phyloP scores from a whole-genome alignment of 306 rosid species.

The Acacia acuminata region DNA sequence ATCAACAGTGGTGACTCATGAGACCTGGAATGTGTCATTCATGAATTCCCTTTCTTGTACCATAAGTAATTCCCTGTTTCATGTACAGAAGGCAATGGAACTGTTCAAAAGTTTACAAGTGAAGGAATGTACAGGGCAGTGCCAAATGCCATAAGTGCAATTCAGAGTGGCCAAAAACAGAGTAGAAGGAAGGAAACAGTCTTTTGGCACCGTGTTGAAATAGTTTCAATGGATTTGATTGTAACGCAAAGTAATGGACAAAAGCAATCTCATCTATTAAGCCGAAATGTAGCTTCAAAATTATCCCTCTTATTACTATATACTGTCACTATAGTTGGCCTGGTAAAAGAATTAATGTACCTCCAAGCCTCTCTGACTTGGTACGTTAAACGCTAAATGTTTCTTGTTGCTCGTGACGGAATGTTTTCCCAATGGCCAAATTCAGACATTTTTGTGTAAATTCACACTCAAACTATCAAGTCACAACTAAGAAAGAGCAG shows the following conservation, averaged over 20 bases:
- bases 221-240: not conserved
- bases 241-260: not conserved
- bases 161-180: not conserved
- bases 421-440: conserved; percentile 37
- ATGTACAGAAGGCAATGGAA: not conserved
- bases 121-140: not conserved
- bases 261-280: conserved; percentile 15
- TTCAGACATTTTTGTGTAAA: conserved; percentile 13
- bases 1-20: not conserved
- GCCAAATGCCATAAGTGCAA: conserved; percentile 10
- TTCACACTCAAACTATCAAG: not conserved
- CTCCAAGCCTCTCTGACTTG: conserved; percentile 6
- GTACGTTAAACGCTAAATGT: conserved; percentile 4
- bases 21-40: not conserved
- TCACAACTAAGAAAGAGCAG: not conserved
- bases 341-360: conserved; percentile 23
- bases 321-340: conserved; percentile 27
- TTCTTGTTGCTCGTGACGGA: conserved; percentile 28
- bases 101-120: not conserved
- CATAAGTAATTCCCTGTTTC: not conserved
- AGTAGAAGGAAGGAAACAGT: not conserved
- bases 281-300: conserved; percentile 26
- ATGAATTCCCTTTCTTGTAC: not conserved
- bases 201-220: not conserved
- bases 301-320: not conserved